Base-by-base conservation (phyloP, 768 basidiomycete species). In the Leccinum uliginosum region DNA sequence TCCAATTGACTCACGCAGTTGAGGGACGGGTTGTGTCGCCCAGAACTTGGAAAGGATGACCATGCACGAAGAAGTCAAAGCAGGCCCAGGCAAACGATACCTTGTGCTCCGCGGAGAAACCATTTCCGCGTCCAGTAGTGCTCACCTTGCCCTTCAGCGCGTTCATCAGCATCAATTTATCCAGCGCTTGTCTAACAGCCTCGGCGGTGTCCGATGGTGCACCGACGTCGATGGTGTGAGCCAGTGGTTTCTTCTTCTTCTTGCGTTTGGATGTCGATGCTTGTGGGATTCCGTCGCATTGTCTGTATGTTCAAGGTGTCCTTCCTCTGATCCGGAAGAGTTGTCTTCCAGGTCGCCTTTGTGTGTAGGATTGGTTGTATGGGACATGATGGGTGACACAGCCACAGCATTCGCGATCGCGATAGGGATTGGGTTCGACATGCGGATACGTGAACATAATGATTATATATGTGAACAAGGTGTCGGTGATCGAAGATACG, bases 11-110 rank as follows among this genome's bases (percentile, higher is more conserved):
- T 63, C 65, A 85, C 90, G 89, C 54, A 84, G 73, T 67, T 94
- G 92, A n/a, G 93, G 90, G 7, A 99, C 97, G 3, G 97, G 97
- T 71, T 99, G 97, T 6, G 96, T 98, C 32, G 78, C 84, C 97
- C 97, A 98, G 74, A 99, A 99, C 94, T 93, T 65, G 23, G 12
- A 52, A 30, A 55, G 9, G 24, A 24, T 24, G 24, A 59, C 54
- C 55, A 62, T 51, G 56, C 30, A 58, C 47, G 23, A 50, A 52
- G 35, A 62, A 51, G 38, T 48, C 15, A 15, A 29, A 26, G 27
- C 30, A 14, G 34, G 29, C 29, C 29, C 29, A 1, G 29, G 9
- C 21, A 26, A 38, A 40, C 69, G 78, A 53, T 62, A 92, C 94
- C 79, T 95, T 96, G 68, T 97, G 93, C 68, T 89, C 87, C 47